phyloP scores from a whole-genome alignment of 352 stramenopile genomes.

The Pythium chondricola region DNA sequence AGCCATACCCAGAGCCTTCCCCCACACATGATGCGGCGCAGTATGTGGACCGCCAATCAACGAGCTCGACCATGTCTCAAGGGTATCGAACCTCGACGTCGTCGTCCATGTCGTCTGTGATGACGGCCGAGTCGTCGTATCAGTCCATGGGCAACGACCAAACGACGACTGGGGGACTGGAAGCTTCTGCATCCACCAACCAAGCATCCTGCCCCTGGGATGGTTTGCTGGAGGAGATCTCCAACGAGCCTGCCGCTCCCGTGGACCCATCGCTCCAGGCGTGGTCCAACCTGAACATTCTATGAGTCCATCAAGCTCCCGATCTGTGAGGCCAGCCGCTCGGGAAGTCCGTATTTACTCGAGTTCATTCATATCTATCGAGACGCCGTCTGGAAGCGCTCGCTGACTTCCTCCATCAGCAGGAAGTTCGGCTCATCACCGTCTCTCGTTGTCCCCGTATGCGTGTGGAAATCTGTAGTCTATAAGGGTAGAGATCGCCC shows the following conservation, averaged over 20 bases:
- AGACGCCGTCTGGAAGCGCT: too few species aligned
- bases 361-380: too few species aligned
- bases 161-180: not conserved
- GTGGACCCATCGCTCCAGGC: slow-evolving; percentile 53
- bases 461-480: too few species aligned
- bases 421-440: too few species aligned
- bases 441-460: too few species aligned
- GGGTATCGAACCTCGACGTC: slow-evolving; percentile 13
- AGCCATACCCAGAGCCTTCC: slow-evolving; percentile 15
- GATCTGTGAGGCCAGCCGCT: slow-evolving; percentile 3
- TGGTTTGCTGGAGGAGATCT: slow-evolving; percentile 71
- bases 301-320: slow-evolving; percentile 26
- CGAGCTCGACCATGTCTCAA: slow-evolving; percentile 4
- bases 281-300: slow-evolving; percentile 72
- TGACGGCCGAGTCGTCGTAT: not conserved
- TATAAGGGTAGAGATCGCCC: too few species aligned
- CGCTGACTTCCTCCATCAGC: too few species aligned
- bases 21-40: slow-evolving; percentile 9
- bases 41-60: slow-evolving; percentile 7
- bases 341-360: too few species aligned
- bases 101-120: not conserved
- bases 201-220: slow-evolving; percentile 44
- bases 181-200: not conserved
- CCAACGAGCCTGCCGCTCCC: slow-evolving; percentile 28
- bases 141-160: slow-evolving; percentile 4